Conservation (phyloP, 2,329 filamentous ascomycete genomes). For the Penicillium crustosum region DNA sequence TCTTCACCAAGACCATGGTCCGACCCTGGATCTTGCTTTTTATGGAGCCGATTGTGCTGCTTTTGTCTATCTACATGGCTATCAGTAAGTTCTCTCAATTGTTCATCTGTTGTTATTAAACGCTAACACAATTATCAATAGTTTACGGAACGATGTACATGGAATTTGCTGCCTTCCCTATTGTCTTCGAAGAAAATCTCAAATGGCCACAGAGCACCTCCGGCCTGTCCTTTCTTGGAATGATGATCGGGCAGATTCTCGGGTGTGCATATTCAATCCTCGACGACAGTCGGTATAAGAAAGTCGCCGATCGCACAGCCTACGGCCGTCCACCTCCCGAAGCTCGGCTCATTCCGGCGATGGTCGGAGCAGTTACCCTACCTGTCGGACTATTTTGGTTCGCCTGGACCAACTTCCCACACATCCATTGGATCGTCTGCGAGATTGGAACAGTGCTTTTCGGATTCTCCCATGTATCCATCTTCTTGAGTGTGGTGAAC, state of each 20-base stretch:
- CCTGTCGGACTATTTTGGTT: slow-evolving; percentile 21
- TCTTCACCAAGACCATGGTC: slow-evolving; percentile 44
- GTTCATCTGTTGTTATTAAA: not conserved
- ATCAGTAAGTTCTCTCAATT: slow-evolving; percentile 10
- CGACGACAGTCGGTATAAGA: slow-evolving; percentile 26
- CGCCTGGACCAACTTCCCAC: slow-evolving; percentile 19
- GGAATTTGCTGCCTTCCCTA: no score
- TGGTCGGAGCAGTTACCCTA: slow-evolving; percentile 17
- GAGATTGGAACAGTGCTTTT: slow-evolving; percentile 14
- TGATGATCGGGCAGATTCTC: slow-evolving; percentile 38
- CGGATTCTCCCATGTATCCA: slow-evolving; percentile 16
- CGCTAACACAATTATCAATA: slow-evolving; percentile 12
- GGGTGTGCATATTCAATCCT: slow-evolving; percentile 38
- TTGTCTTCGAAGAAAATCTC: slow-evolving; percentile 42
- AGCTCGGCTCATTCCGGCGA: slow-evolving; percentile 15
- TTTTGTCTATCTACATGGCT: slow-evolving; percentile 43
- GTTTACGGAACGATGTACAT: slow-evolving; percentile 38
- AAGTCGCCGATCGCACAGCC: not conserved
- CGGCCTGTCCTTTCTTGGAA: slow-evolving; percentile 47
- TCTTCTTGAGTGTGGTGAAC: slow-evolving; percentile 18
- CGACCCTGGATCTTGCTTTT: slow-evolving; percentile 48
- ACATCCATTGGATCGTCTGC: slow-evolving; percentile 13
- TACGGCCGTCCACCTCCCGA: slow-evolving; percentile 11
- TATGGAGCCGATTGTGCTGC: slow-evolving; percentile 49
- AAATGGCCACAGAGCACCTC: slow-evolving; percentile 46